A percentile compares a stretch with the other conserved stretches of the same genome.
phyloP scores from a whole-genome alignment of 1,284 basidiomycete species.

The Thelephora terrestris region DNA sequence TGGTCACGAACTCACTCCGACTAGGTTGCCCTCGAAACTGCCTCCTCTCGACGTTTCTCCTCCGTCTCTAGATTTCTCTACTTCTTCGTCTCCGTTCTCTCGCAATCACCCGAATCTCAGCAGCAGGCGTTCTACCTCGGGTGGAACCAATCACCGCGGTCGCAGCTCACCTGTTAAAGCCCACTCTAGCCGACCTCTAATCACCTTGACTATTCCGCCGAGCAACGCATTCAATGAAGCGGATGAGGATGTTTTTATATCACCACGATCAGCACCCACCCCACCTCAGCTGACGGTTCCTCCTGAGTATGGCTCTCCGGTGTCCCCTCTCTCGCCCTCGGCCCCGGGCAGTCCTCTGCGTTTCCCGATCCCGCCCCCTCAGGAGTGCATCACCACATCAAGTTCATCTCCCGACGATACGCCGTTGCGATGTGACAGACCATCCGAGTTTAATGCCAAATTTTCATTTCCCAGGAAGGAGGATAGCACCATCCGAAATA shows the following conservation, averaged over 20 bases:
- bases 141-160: too few species aligned
- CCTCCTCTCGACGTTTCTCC: constrained; percentile 1
- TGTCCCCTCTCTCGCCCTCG: not conserved
- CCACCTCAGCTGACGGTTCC: not conserved
- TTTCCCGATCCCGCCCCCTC: not conserved
- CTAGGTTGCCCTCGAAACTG: not conserved
- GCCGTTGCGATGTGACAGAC: not conserved
- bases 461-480: constrained; percentile 1
- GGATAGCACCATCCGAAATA: not conserved
- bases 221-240: not conserved
- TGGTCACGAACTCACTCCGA: not conserved
- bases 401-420: not conserved
- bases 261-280: not conserved
- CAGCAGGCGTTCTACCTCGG: too few species aligned
- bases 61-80: not conserved
- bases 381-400: not conserved
- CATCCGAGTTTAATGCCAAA: not conserved
- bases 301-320: not conserved
- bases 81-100: not conserved
- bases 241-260: not conserved
- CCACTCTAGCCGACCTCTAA: not conserved
- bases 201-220: not conserved
- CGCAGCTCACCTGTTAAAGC: too few species aligned
- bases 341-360: not conserved
- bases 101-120: too few species aligned